Evolutionary conservation across 345 rosid species (phyloP).

Genomic region (Sonneratia caseolaris): DNA sequence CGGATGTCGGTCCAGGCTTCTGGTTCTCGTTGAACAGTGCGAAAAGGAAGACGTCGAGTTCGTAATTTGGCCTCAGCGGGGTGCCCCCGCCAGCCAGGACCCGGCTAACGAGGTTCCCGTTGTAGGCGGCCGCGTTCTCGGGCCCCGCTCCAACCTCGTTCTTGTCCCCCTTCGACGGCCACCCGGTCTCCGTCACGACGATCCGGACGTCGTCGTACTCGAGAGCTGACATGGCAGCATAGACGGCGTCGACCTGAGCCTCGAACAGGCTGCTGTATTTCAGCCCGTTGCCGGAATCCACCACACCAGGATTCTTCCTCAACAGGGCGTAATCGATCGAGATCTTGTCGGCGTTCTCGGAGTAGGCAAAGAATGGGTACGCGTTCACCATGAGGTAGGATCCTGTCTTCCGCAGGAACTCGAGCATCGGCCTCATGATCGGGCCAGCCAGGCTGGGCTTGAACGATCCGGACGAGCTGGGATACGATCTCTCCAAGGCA

Average conservation of each 20-base stretch:
- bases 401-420: slow-evolving; percentile 42
- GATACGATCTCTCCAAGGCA: slow-evolving; percentile 56
- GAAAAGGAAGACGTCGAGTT: slow-evolving; percentile 62
- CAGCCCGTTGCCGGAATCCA: slow-evolving; percentile 74
- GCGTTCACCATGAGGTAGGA: slow-evolving; percentile 75
- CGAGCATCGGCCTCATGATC: slow-evolving; percentile 73
- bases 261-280: slow-evolving; percentile 63
- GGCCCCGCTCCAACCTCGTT: slow-evolving; percentile 60
- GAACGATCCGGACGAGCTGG: slow-evolving; percentile 73
- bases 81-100: slow-evolving; percentile 66
- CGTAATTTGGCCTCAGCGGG: slow-evolving; percentile 58
- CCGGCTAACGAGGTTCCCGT: slow-evolving; percentile 62
- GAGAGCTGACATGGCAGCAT: slow-evolving; percentile 66
- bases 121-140: slow-evolving; percentile 74
- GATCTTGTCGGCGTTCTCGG: slow-evolving; percentile 48
- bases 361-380: slow-evolving; percentile 83
- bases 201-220: slow-evolving; percentile 48
- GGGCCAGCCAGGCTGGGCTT: slow-evolving; percentile 46
- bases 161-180: slow-evolving; percentile 89
- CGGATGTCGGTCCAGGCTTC: slow-evolving; percentile 78
- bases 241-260: slow-evolving; percentile 88
- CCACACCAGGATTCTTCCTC: slow-evolving; percentile 47
- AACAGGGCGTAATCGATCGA: slow-evolving; percentile 72
- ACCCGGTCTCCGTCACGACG: slow-evolving; percentile 81
- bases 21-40: slow-evolving; percentile 86